Evolutionary conservation across 352 stramenopile genomes (phyloP).

Genomic region (Pelagophyceae sp.): DNA sequence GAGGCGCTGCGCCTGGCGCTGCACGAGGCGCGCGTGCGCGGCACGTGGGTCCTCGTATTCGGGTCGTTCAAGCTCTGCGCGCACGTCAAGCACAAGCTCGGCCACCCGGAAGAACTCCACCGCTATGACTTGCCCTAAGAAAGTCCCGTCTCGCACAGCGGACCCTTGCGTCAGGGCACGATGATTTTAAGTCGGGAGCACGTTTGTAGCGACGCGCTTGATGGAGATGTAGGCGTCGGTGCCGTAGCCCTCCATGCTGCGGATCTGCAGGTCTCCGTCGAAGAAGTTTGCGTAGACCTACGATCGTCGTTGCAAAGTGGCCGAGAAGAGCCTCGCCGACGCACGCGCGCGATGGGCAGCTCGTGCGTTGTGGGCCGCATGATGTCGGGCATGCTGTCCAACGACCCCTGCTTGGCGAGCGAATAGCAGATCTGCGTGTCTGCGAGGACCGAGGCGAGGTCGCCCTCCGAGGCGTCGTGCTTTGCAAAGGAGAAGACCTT

Average conservation of each 20-base stretch:
- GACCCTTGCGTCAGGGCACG: not conserved
- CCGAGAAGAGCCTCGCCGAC: not conserved
- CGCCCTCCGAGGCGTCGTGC: slow-evolving; percentile 34
- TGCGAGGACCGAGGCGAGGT: not conserved
- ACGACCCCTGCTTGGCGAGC: not conserved
- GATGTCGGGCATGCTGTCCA: not conserved
- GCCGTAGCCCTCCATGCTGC: slow-evolving; percentile 54
- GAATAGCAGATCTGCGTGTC: not conserved
- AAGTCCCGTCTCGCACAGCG: too few relatives aligned
- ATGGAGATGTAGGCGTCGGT: slow-evolving; percentile 56
- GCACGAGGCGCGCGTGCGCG: not conserved
- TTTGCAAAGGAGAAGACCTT: slow-evolving; percentile 55
- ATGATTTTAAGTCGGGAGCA: slow-evolving; percentile 3
- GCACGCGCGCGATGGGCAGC: slow-evolving; percentile 51
- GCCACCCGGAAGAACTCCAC: too few relatives aligned
- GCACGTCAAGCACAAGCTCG: not conserved
- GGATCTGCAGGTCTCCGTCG: slow-evolving; percentile 55
- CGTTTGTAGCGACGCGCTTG: not conserved
- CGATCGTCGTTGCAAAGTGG: not conserved
- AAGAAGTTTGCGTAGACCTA: slow-evolving; percentile 44
- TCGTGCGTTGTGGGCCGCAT: slow-evolving; percentile 21
- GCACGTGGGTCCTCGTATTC: not conserved
- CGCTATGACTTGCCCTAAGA: not conserved
- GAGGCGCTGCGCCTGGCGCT: not conserved
- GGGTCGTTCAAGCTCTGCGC: not conserved